Percentiles rank a stretch among this genome's conserved stretches.
phyloP scores from a whole-genome alignment of 2,329 filamentous ascomycete genomes.

The Xenoacremonium recifei region DNA sequence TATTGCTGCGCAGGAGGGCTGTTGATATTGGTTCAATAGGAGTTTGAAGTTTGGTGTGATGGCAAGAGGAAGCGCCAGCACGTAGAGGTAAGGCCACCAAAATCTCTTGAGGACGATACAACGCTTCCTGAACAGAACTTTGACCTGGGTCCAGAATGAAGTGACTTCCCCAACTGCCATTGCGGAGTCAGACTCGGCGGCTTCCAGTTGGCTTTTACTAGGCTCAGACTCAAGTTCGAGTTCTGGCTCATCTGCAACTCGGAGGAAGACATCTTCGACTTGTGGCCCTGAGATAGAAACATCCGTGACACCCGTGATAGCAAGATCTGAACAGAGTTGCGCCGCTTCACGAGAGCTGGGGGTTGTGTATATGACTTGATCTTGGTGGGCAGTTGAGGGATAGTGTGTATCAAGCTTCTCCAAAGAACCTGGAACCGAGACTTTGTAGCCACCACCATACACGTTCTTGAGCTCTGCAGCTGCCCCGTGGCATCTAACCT shows the following conservation, averaged over 20 bases:
- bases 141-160: slow-evolving; percentile 49
- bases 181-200: slow-evolving; percentile 1
- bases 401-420: slow-evolving; percentile 29
- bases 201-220: not conserved
- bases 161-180: slow-evolving; percentile 10
- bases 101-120: slow-evolving; percentile 71
- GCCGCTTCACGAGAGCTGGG: slow-evolving; percentile 31
- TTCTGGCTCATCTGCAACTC: slow-evolving; percentile 20
- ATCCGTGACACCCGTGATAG: slow-evolving; percentile 44
- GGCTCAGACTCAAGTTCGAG: no score
- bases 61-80: slow-evolving; percentile 71
- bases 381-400: slow-evolving; percentile 49
- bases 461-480: slow-evolving; percentile 63
- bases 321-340: slow-evolving; percentile 38
- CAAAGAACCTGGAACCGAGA: slow-evolving; percentile 39
- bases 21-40: slow-evolving; percentile 59
- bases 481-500: slow-evolving; percentile 60
- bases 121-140: slow-evolving; percentile 72
- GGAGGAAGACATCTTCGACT: slow-evolving; percentile 34
- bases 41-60: slow-evolving; percentile 71
- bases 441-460: slow-evolving; percentile 63
- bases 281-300: slow-evolving; percentile 29
- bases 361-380: slow-evolving; percentile 56
- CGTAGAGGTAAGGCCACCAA: slow-evolving; percentile 70
- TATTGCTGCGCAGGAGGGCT: slow-evolving; percentile 42